phyloP scores from a whole-genome alignment of 805 yeast species.

The Brettanomyces nanus region DNA sequence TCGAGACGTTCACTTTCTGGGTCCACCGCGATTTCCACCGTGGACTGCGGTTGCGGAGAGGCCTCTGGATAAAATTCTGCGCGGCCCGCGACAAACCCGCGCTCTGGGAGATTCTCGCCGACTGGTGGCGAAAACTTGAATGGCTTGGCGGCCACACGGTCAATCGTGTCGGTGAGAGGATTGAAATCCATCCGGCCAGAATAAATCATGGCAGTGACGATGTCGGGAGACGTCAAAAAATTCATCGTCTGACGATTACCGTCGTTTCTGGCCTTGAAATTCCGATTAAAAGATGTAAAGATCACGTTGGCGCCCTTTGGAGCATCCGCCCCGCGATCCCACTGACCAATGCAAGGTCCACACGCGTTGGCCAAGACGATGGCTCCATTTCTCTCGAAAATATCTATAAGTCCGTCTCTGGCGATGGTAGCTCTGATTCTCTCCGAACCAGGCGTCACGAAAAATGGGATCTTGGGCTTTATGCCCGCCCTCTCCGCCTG shows the following conservation, averaged over 20 bases:
- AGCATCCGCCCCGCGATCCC: slow-evolving; percentile 87
- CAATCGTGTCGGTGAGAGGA: slow-evolving; percentile 86
- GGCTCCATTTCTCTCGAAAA: slow-evolving; percentile 89
- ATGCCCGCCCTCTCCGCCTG: slow-evolving; percentile 90
- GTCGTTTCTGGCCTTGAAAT: slow-evolving; percentile 96
- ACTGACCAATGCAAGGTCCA: slow-evolving; percentile 99
- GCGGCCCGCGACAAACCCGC: slow-evolving; percentile 85
- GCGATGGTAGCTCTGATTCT: slow-evolving; percentile 97
- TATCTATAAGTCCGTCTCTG: slow-evolving; percentile 86
- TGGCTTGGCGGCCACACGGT: slow-evolving; percentile 82
- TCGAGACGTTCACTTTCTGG: slow-evolving; percentile 91
- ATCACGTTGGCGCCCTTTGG: slow-evolving; percentile 94
- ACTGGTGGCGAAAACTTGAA: slow-evolving; percentile 81
- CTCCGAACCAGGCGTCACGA: slow-evolving; percentile 97
- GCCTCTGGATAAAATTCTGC: slow-evolving; percentile 48
- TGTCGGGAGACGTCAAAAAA: slow-evolving; percentile 94
- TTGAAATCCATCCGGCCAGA: slow-evolving; percentile 95
- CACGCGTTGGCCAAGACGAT: slow-evolving; percentile 94
- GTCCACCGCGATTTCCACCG: slow-evolving; percentile 46
- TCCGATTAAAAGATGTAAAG: slow-evolving; percentile 96
- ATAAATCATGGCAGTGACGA: slow-evolving; percentile 90
- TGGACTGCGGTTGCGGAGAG: slow-evolving; percentile 46
- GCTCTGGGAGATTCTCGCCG: slow-evolving; percentile 84
- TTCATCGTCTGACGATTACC: slow-evolving; percentile 98
- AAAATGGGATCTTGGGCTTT: slow-evolving; percentile 84